Evolutionary conservation across 495 filamentous ascomycete genomes (phyloP).

Genomic region (Penicillium parvum): DNA sequence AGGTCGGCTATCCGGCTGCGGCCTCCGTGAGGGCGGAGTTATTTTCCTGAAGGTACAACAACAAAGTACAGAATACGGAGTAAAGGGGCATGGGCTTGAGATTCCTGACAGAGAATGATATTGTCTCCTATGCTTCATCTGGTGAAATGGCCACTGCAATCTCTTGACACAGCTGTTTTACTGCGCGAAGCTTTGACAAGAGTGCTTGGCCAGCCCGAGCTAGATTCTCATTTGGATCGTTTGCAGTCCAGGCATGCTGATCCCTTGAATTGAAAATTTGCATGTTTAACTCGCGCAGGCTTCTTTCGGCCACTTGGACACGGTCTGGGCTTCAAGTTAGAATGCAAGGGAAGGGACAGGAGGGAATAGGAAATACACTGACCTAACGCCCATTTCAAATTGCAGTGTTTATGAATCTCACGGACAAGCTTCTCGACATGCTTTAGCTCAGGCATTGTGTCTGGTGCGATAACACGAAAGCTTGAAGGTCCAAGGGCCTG

Average conservation of each 20-base stretch:
- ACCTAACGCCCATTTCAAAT: background rate
- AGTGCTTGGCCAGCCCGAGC: background rate
- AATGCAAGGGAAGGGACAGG: background rate
- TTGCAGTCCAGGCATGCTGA: background rate
- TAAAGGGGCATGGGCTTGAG: too few species aligned
- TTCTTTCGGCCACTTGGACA: background rate
- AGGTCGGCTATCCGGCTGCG: background rate
- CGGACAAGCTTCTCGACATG: background rate
- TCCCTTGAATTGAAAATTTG: background rate
- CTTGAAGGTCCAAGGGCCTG: background rate
- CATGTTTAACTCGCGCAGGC: too few species aligned
- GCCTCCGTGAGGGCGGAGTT: background rate
- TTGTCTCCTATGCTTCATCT: background rate
- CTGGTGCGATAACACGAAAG: background rate
- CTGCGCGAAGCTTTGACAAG: background rate
- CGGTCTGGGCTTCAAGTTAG: constrained; percentile 7
- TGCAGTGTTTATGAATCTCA: background rate
- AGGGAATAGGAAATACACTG: background rate
- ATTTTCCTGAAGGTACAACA: background rate
- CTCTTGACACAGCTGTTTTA: background rate
- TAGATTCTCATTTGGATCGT: background rate
- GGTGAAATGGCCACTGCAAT: background rate
- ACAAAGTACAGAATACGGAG: too few species aligned
- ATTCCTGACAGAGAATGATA: too few species aligned
- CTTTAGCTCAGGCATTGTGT: background rate